Evolutionary conservation across 2,329 filamentous ascomycete genomes (phyloP), one percentile per base, ranked within the genome.

Genomic region (Colletotrichum australisinense): DNA sequence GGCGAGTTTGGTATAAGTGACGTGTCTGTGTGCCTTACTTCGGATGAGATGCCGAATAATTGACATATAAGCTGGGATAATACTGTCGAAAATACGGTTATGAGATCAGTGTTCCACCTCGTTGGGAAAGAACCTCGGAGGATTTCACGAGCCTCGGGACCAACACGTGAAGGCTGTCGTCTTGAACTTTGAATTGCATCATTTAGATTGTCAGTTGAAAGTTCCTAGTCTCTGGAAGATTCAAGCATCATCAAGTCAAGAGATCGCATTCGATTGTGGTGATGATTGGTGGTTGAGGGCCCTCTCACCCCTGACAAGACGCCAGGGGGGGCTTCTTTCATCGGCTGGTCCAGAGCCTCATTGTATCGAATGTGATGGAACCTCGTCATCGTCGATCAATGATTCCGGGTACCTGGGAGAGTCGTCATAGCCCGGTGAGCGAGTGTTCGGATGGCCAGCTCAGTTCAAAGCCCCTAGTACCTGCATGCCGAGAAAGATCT

Each of bases 11-110:
- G 42, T 3, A n/a, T 8, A 8, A 8, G 22, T 56, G 63, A 42
- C 49, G 16, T 30, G 16, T n/a, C 46, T 4, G 16, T 32, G 14
- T 4, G 28, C 2, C n/a, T 19, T n/a, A 30, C 30, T 65, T 38
- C 30, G 26, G 49, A 65, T 52, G 63, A 65, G 63, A 65, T 22
- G 22, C n/a, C 49, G 38, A 55, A 28, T 65, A 11, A 28, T 52
- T 16, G 16, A 42, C 3, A 56, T 4, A 3, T 12, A 22, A 28
- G 1, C 14, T 3, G 16, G 22, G 28, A 62, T 56, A 9, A 12
- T 11, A 55, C 14, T 5, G 16, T 49, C 22, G 12, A 1, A 9
- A 8, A 9, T 14, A 5, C 26, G 8, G 16, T 5, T 1, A 3
- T n/a, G 1, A 11, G 1, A 9, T 5, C 2, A 1, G 16, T 8